phyloP scores from a whole-genome alignment of 257 asterid species.

The Anisodus acutangulus region DNA sequence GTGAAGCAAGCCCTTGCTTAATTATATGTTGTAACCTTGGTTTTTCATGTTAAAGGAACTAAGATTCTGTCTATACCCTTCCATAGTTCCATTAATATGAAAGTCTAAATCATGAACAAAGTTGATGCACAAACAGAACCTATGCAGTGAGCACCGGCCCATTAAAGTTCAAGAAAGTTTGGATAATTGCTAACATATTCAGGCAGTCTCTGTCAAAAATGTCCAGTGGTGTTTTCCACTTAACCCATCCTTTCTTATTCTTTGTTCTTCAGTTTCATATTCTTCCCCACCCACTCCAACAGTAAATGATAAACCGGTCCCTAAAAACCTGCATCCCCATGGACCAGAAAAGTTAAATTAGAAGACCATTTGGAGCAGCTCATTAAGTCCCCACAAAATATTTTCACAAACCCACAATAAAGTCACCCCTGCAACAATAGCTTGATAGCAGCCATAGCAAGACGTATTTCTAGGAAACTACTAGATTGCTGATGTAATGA shows the following conservation, averaged over 20 bases:
- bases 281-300: slow-evolving; percentile 1
- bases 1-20: not conserved
- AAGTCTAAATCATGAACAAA: not conserved
- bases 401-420: not conserved
- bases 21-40: not conserved
- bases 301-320: not conserved
- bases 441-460: not conserved
- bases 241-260: not conserved
- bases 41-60: not conserved
- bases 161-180: not conserved
- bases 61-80: not conserved
- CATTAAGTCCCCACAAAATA: not conserved
- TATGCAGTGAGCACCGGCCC: not conserved
- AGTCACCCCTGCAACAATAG: not conserved
- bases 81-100: not conserved
- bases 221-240: not conserved
- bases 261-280: not conserved
- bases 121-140: not conserved
- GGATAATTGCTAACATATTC: not conserved
- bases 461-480: not conserved
- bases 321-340: not conserved
- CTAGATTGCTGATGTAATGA: not conserved
- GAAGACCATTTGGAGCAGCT: not conserved
- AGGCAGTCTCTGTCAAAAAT: not conserved
- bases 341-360: not conserved